A percentile compares a stretch with the other conserved stretches of the same genome.
Conservation (phyloP, 345 rosid species). For the Garcia nutans region DNA sequence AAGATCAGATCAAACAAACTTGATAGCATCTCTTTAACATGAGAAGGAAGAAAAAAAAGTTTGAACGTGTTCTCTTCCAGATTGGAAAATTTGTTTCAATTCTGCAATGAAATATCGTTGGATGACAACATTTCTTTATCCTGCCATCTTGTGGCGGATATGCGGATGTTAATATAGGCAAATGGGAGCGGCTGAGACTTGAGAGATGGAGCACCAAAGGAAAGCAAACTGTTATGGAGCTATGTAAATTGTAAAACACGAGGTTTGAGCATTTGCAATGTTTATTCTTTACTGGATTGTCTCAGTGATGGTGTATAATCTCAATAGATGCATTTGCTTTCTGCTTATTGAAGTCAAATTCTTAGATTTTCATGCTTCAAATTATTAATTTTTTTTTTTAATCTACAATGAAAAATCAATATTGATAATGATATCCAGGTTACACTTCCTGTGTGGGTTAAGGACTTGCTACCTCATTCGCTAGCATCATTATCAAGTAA, state of each 20-base stretch:
- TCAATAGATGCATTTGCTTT: background rate
- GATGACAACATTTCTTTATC: background rate
- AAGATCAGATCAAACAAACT: slow-evolving; percentile 4
- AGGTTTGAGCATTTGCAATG: background rate
- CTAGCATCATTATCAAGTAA: background rate
- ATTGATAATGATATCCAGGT: too few relatives aligned
- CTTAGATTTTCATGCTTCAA: background rate
- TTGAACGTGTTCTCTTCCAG: background rate
- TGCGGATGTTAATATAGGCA: background rate
- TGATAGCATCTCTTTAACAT: background rate
- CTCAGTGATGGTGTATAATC: background rate
- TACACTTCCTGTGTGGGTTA: too few relatives aligned
- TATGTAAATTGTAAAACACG: slow-evolving; percentile 4
- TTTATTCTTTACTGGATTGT: background rate
- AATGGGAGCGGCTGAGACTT: background rate
- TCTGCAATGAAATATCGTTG: background rate
- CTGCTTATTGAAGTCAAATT: background rate
- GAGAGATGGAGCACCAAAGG: background rate
- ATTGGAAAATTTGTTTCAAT: slow-evolving; percentile 1
- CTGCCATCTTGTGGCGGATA: background rate
- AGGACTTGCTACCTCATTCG: too few relatives aligned
- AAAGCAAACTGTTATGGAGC: background rate
- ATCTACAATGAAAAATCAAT: too few relatives aligned
- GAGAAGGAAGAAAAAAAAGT: too few relatives aligned
- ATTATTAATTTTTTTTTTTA: too few relatives aligned